Evolutionary conservation across 2,329 filamentous ascomycete species (phyloP), one percentile per base, ranked within the genome.

Genomic region (Elsinoe arachidis): DNA sequence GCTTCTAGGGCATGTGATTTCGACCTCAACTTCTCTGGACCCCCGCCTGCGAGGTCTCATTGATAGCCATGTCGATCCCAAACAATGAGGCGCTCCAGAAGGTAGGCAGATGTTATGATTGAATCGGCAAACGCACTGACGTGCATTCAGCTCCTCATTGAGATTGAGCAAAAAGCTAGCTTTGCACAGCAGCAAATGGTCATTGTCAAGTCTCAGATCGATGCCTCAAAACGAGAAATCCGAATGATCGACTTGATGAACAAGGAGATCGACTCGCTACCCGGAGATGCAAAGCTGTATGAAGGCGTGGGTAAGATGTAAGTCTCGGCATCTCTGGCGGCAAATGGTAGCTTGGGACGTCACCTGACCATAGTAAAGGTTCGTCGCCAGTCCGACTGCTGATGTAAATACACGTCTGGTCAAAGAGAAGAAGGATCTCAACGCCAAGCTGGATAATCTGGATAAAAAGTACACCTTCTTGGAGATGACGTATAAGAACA

Each of bases 221-320:
- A 84, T 6, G 79, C 84, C 60, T 96, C 95, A 74, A 88, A 92
- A 72, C 84, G 91, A 59, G 92, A 97, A 70, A 85, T 87, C 68
- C 89, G 93, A 44, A 84, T 96, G 74, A 80, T 95, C 41, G 88
- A 95, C 72, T 77, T 99, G 63, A 97, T 92, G 1, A 81, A 86
- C 35, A 88, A 81, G 62, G 93, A 99, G 73, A 78, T 97, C 52
- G 81, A 83, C n/a, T 80, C 82, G 5, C 74, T 99, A 60, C 86
- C 90, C 3, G 70, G 80, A 15, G 81, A 86, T 49, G 93, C 90
- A 0, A 85, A 85, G 33, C 83, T 96, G 26, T 99, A 97, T 67
- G 92, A 97, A 74, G 92, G 92, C 5, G 87, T 97, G 10, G 93
- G 93, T 54, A 99, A 97, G 76, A 97, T 99, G 93, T 96, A 73